Percentiles rank a stretch among this genome's conserved stretches.
These are phyloP conservation scores for Cladosporium phlei DNA, from an alignment of 2,329 filamentous ascomycete genomes.

Conservation along the genomic window DNA sequence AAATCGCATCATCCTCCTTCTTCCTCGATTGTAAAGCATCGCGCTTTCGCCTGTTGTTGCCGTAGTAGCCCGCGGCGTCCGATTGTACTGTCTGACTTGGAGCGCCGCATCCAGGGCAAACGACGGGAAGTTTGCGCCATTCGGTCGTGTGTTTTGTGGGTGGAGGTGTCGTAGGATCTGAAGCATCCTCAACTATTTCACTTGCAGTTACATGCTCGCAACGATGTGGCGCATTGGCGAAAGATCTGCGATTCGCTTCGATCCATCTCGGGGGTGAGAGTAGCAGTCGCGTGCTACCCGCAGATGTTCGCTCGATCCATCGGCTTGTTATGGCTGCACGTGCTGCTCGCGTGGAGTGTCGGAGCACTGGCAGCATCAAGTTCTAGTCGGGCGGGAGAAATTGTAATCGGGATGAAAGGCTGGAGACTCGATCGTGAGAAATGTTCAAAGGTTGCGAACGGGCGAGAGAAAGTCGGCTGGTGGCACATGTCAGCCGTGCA, in stretches of 20 bases:
- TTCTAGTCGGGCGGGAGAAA: background rate
- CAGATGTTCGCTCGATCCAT: constrained; percentile 12
- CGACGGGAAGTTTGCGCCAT: constrained; percentile 21
- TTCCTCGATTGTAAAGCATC: constrained; percentile 24
- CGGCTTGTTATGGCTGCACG: constrained; percentile 5
- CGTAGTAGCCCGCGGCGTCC: constrained; percentile 55
- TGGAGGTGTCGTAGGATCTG: background rate
- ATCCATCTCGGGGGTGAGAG: background rate
- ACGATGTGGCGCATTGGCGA: background rate
- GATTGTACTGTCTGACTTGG: constrained; percentile 53
- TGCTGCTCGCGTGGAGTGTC: constrained; percentile 11
- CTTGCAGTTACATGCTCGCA: background rate
- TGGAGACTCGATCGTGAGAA: too few species aligned
- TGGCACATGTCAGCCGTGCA: too few species aligned
- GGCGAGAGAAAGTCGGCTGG: too few species aligned
- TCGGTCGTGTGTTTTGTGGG: background rate
- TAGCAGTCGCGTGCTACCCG: constrained; percentile 9
- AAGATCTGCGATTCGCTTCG: background rate
- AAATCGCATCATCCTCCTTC: constrained; percentile 36
- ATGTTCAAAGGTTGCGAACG: too few species aligned
- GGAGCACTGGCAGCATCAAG: constrained; percentile 13
- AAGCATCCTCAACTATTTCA: background rate
- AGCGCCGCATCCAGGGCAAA: constrained; percentile 60
- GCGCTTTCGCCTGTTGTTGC: constrained; percentile 37
- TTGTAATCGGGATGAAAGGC: too few species aligned